Evolutionary conservation across 2,329 filamentous ascomycete species (phyloP), one percentile per base, ranked within the genome.

Genomic region (Chaetoscypha palmicola): DNA sequence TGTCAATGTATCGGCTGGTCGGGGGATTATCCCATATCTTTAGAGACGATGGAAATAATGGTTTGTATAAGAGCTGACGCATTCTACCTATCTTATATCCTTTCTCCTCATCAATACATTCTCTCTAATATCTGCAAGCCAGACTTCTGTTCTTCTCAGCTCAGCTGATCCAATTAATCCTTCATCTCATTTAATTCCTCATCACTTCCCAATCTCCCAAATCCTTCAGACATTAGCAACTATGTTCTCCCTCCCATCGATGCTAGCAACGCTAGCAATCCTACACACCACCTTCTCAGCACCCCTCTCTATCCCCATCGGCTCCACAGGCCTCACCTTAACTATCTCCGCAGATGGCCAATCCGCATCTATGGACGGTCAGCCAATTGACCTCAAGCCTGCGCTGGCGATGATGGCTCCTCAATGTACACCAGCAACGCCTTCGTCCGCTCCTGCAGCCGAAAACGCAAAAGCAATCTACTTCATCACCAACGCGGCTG

Each of bases 401-500:
- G 47, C 32, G 5, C 32, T 44, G 17, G 37, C 28, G 8, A 16
- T 21, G 16, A 1, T n/a, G 2, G 20, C 20, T 24, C 7, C n/a
- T 9, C 14, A 31, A 21, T 5, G 19, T 11, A 9, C 20, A 9
- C 23, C 7, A 31, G 12, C 14, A 31, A 21, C 11, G 14, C 12
- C 9, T 46, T n/a, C 30, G 39, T 14, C 3, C 20, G 33, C 3
- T 36, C 38, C 31, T 20, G 23, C 28, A 12, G 41, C 17, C 17
- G 30, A 12, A 20, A 41, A 46, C 9, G 44, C 48, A 22, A 59
- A 72, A 55, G 75, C 74, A 0, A 55, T 79, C 14, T 81, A 81
- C 58, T 61, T 79, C 42, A 61, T 77, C 30, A 76, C 70, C 26
- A 82, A 81, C 51, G 66, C 72, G 2, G 59, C 57, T 8, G 51